Evolutionary conservation across 2,329 filamentous ascomycete species (phyloP).

Genomic region (Penicillium sumatraense): DNA sequence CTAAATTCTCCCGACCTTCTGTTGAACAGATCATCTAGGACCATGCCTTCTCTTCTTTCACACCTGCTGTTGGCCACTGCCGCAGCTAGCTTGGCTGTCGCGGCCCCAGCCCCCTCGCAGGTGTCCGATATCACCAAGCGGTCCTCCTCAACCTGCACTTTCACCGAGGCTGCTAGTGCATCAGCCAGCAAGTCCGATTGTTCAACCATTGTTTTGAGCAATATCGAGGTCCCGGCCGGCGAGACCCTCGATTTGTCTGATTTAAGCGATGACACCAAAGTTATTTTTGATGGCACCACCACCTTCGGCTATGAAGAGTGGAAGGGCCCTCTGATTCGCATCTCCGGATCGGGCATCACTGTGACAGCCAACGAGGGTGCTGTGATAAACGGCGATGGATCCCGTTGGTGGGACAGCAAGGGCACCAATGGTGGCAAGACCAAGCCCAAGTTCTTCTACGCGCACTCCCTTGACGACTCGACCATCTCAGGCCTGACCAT

Average conservation of each 20-base stretch:
- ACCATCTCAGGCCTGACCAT: constrained; percentile 40
- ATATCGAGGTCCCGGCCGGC: constrained; percentile 24
- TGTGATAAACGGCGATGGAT: constrained; percentile 62
- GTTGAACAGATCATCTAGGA: background rate
- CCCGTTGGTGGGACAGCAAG: constrained; percentile 39
- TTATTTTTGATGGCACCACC: constrained; percentile 68
- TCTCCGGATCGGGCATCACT: constrained; percentile 62
- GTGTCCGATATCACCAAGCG: constrained; percentile 27
- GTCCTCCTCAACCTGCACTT: constrained; percentile 55
- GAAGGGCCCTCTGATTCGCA: constrained; percentile 65
- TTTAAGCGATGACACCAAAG: constrained; percentile 27
- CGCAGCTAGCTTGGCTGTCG: constrained; percentile 22
- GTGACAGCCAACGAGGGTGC: constrained; percentile 58
- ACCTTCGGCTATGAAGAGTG: constrained; percentile 70
- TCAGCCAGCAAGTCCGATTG: constrained; percentile 57
- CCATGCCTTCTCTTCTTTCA: constrained; percentile 1
- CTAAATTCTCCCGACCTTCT: too few relatives aligned
- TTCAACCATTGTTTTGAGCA: constrained; percentile 51
- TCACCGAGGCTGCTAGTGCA: constrained; percentile 56
- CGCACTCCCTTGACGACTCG: constrained; percentile 40
- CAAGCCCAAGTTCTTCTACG: constrained; percentile 70
- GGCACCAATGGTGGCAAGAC: constrained; percentile 65
- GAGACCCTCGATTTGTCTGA: constrained; percentile 16
- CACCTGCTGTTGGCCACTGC: background rate
- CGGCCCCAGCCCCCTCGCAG: constrained; percentile 28